A percentile compares a stretch with the other conserved stretches of the same genome.
phyloP scores from a whole-genome alignment of 2,329 filamentous ascomycete species.

The Plenodomus tracheiphilus region DNA sequence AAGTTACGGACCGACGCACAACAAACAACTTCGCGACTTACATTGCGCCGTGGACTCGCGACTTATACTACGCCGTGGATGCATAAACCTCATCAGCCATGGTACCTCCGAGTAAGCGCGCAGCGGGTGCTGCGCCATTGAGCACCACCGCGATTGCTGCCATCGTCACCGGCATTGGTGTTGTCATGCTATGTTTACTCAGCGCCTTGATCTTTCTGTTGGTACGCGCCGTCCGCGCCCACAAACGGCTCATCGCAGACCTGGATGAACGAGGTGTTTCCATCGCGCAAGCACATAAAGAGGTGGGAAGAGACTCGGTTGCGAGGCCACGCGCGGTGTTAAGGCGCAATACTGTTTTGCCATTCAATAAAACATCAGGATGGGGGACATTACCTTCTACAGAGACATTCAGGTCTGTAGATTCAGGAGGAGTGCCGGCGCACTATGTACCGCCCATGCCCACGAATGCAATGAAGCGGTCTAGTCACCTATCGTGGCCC shows the following conservation, averaged over 20 bases:
- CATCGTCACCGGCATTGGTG: constrained; percentile 28
- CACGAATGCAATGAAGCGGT: constrained; percentile 16
- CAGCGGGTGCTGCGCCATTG: constrained; percentile 15
- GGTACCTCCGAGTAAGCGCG: constrained; percentile 12
- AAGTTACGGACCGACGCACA: background rate
- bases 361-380: constrained; percentile 42
- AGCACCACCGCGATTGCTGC: constrained; percentile 28
- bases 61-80: background rate
- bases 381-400: constrained; percentile 49
- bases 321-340: constrained; percentile 37
- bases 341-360: constrained; percentile 35
- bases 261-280: constrained; percentile 38
- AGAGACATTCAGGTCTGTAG: constrained; percentile 36
- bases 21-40: background rate
- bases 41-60: background rate
- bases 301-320: constrained; percentile 17
- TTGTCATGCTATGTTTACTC: constrained; percentile 30
- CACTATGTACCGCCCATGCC: constrained; percentile 32
- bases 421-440: constrained; percentile 16
- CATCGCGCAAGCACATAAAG: constrained; percentile 27
- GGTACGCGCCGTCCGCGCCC: constrained; percentile 27
- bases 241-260: constrained; percentile 37
- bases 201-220: constrained; percentile 31
- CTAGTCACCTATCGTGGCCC: constrained; percentile 35
- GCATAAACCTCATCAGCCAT: constrained; percentile 3